Evolutionary conservation across 2,329 filamentous ascomycete species (phyloP).

Genomic region (Fusarium sambucinum): DNA sequence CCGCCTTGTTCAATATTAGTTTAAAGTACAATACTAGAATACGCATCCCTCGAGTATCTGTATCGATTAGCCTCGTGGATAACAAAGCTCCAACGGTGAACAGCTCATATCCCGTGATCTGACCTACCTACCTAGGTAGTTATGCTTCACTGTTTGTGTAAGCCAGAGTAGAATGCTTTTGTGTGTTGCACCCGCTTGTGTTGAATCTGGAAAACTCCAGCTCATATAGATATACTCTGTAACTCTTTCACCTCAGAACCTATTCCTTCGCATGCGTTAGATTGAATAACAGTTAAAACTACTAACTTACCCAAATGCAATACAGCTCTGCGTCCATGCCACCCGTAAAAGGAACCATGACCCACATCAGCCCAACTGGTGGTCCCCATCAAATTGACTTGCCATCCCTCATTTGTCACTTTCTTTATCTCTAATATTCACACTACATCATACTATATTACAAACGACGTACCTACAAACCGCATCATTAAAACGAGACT

Average conservation of each 20-base stretch:
- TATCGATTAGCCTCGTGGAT: not conserved
- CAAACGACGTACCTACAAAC: not conserved
- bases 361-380: conserved; percentile 13
- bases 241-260: not conserved
- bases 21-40: not conserved
- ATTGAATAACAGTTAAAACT: not conserved
- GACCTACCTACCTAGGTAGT: no score
- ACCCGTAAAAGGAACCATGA: not conserved
- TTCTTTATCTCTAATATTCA: conserved; percentile 22
- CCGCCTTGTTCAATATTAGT: not conserved
- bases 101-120: not conserved
- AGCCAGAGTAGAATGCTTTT: not conserved
- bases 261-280: not conserved
- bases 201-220: not conserved
- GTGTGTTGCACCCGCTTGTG: not conserved
- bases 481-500: conserved; percentile 1
- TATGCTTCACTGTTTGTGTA: not conserved
- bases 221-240: not conserved
- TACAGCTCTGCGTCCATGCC: not conserved
- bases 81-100: not conserved
- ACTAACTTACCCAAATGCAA: not conserved
- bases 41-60: not conserved
- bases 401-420: conserved; percentile 18
- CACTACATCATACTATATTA: conserved; percentile 28
- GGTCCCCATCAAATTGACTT: conserved; percentile 8